A percentile compares a stretch with the other conserved stretches of the same genome.
These are phyloP conservation scores for Colletotrichum destructivum DNA, from an alignment of 2,329 filamentous ascomycete species.

Conservation along the genomic window DNA sequence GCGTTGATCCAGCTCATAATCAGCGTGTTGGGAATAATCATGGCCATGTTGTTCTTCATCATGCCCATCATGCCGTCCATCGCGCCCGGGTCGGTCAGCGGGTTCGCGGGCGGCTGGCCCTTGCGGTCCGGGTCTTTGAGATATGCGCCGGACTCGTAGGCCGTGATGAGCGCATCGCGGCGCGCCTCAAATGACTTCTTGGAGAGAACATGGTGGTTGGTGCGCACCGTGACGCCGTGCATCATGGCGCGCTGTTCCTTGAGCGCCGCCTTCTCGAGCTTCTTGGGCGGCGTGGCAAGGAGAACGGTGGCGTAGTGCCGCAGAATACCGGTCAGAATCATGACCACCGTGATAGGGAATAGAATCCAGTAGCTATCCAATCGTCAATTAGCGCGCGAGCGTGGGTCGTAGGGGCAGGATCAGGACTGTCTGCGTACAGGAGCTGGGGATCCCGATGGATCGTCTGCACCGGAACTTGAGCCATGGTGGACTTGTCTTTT, in stretches of 20 bases:
- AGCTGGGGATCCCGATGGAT: slow-evolving; percentile 98
- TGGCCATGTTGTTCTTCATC: slow-evolving; percentile 99
- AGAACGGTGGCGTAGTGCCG: slow-evolving; percentile 97
- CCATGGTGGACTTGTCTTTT: slow-evolving; percentile 71
- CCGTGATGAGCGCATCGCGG: slow-evolving; percentile 84
- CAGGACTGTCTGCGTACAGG: slow-evolving; percentile 76
- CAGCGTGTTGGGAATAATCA: slow-evolving; percentile 98
- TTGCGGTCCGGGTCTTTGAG: slow-evolving; percentile 90
- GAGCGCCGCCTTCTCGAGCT: slow-evolving; percentile 79
- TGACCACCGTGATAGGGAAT: slow-evolving; percentile 96
- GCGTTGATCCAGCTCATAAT: slow-evolving; percentile 99
- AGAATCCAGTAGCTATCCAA: slow-evolving; percentile 95
- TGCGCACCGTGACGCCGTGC: slow-evolving; percentile 87
- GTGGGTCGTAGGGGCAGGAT: slow-evolving; percentile 40
- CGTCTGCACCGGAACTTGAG: slow-evolving; percentile 88
- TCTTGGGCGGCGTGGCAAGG: slow-evolving; percentile 88
- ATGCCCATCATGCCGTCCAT: slow-evolving; percentile 99
- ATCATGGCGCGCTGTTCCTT: slow-evolving; percentile 90
- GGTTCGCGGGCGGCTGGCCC: slow-evolving; percentile 91
- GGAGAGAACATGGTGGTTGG: slow-evolving; percentile 85
- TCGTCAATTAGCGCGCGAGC: slow-evolving; percentile 22
- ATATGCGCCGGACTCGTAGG: slow-evolving; percentile 88
- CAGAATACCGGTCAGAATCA: slow-evolving; percentile 96
- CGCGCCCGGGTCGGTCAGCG: slow-evolving; percentile 92
- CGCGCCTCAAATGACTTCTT: slow-evolving; percentile 83